These are phyloP conservation scores for Botrytis pseudocinerea DNA, from an alignment of 2,329 filamentous ascomycete genomes.

Conservation along the genomic window DNA sequence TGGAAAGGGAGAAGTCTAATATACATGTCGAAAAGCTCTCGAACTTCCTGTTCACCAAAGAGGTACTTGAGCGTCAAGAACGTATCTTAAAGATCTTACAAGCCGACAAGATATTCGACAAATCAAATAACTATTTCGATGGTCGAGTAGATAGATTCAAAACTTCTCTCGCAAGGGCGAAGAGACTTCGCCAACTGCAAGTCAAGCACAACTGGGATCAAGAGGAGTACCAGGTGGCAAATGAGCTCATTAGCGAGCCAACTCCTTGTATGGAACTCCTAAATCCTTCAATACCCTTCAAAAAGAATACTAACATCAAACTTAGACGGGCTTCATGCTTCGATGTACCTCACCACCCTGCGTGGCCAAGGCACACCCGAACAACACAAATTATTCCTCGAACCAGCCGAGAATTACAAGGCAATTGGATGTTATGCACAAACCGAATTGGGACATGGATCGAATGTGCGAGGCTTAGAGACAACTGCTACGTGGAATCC, in stretches of 20 bases:
- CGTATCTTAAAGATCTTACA: constrained; percentile 64
- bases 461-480: constrained; percentile 64
- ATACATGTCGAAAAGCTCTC: constrained; percentile 67
- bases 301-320: constrained; percentile 40
- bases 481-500: constrained; percentile 63
- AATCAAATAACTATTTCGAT: constrained; percentile 74
- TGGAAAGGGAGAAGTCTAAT: constrained; percentile 67
- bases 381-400: constrained; percentile 72
- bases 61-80: constrained; percentile 60
- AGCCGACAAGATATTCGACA: constrained; percentile 71
- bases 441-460: constrained; percentile 77
- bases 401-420: constrained; percentile 67
- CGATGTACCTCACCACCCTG: constrained; percentile 54
- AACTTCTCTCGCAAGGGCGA: constrained; percentile 67
- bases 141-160: constrained; percentile 69
- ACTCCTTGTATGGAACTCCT: constrained; percentile 52
- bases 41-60: constrained; percentile 67
- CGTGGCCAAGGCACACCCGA: constrained; percentile 70
- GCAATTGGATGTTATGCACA: constrained; percentile 80
- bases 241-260: constrained; percentile 70
- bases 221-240: constrained; percentile 64
- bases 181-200: constrained; percentile 66
- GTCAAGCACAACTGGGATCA: constrained; percentile 66
- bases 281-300: neutral
- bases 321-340: neutral